A percentile compares a stretch with the other conserved stretches of the same genome.
Conservation (phyloP, 2,329 filamentous ascomycete genomes). For the Blastomyces percursus region DNA sequence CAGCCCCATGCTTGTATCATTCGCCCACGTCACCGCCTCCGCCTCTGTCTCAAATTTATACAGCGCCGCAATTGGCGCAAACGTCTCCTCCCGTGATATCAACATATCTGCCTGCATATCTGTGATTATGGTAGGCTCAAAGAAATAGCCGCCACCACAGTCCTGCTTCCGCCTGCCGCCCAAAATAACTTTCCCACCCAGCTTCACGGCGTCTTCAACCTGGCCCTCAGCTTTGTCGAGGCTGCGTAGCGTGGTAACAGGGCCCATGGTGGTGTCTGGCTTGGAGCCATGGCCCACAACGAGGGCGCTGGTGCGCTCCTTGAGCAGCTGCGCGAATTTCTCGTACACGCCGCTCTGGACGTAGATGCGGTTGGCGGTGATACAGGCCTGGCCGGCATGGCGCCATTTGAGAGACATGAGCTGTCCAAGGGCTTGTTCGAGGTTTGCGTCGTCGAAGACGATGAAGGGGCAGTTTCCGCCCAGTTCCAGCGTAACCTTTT, state of each 20-base stretch:
- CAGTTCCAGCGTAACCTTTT: conserved; percentile 36
- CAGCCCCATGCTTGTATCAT: conserved; percentile 54
- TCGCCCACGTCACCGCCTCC: conserved; percentile 49
- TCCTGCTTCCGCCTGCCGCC: conserved; percentile 42
- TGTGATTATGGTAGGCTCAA: conserved; percentile 55
- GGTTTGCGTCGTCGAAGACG: conserved; percentile 33
- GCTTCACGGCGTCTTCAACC: conserved; percentile 52
- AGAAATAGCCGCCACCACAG: conserved; percentile 56
- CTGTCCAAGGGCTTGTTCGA: conserved; percentile 24
- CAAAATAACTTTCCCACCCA: conserved; percentile 53
- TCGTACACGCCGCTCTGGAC: conserved; percentile 33
- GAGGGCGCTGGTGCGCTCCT: conserved; percentile 41
- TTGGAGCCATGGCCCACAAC: conserved; percentile 51
- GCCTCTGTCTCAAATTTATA: conserved; percentile 57
- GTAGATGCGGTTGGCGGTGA: conserved; percentile 29
- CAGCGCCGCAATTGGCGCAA: conserved; percentile 53
- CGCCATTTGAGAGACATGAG: conserved; percentile 26
- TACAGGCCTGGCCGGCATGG: conserved; percentile 28
- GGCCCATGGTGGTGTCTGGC: conserved; percentile 48
- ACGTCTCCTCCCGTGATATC: conserved; percentile 50
- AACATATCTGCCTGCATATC: conserved; percentile 49
- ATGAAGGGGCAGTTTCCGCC: conserved; percentile 36
- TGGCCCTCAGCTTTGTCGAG: conserved; percentile 47
- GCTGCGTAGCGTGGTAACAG: conserved; percentile 47
- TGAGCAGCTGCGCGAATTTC: conserved; percentile 45